phyloP scores from a whole-genome alignment of 208 protist species.

The Crithidia brevicula region DNA sequence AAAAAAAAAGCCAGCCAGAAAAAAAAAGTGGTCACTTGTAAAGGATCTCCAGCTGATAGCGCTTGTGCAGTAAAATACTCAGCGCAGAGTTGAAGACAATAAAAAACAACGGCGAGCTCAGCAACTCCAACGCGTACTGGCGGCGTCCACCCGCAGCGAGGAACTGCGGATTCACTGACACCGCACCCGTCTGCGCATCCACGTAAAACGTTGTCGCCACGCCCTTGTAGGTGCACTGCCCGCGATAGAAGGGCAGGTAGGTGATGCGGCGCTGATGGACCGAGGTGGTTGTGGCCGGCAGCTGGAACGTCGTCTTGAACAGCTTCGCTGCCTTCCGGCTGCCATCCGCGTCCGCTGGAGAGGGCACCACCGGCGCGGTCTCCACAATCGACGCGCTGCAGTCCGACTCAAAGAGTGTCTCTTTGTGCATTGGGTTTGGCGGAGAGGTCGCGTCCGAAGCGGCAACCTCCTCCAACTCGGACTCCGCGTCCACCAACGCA shows the following conservation, averaged over 20 bases:
- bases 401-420: slow-evolving; percentile 33
- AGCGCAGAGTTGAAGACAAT: slow-evolving; percentile 28
- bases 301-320: slow-evolving; percentile 35
- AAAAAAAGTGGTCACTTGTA: slow-evolving; percentile 1
- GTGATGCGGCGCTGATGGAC: neutral
- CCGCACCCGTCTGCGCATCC: slow-evolving; percentile 44
- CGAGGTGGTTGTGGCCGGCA: slow-evolving; percentile 16
- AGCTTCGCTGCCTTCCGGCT: slow-evolving; percentile 21
- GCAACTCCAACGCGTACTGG: slow-evolving; percentile 13
- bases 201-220: slow-evolving; percentile 29
- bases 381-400: neutral
- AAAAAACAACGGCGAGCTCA: slow-evolving; percentile 45
- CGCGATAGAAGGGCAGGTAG: slow-evolving; percentile 39
- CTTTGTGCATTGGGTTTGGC: neutral
- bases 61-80: slow-evolving; percentile 19
- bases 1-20: neutral
- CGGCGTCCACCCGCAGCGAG: neutral
- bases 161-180: slow-evolving; percentile 17
- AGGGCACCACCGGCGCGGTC: neutral
- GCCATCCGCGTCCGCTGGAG: slow-evolving; percentile 7
- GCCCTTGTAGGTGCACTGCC: slow-evolving; percentile 37
- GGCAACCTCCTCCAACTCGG: neutral
- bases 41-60: slow-evolving; percentile 10
- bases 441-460: neutral
- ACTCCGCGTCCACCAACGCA: neutral